Evolutionary conservation across 176 grass and related monocot genomes (phyloP), one percentile per base, ranked within the genome.

Genomic region (Aegilops bicornis): DNA sequence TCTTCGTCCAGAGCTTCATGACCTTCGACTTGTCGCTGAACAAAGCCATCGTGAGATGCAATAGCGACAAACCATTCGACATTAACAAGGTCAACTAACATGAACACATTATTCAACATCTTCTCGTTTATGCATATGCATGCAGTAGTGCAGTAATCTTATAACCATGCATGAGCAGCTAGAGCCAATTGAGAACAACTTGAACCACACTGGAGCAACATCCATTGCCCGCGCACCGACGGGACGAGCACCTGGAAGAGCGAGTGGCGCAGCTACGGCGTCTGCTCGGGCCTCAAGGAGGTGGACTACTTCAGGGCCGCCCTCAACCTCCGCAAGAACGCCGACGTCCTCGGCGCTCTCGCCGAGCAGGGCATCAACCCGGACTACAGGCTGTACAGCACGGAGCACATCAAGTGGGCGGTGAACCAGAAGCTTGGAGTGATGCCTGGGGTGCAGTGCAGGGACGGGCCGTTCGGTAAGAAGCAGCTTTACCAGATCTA

Each of bases 171-270:
- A 50, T 50, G 6, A 77, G 19, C 66, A 90, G 89, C 15, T 88
- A 1, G 29, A 74, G 13, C 42, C 54, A 37, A 79, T 88, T 10
- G 58, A 73, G 58, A 87, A 91, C 63, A 87, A 52, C 35, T 24
- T 91, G n/a, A 80, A 91, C 67, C 62, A 79, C 84, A 88, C 89
- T 88, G 86, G 86, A 78, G 25, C 77, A 91, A 85, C 77, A 47
- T 91, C 61, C 88, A 81, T 82, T 91, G 89, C 37, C 89, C 89
- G 8, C 39, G 77, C 37, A 91, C 72, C 31, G 58, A 91, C 77
- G 52, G 70, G 30, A 19, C 43, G 48, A 40, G 14, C 76, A 7
- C 50, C 1, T 91, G 86, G 86, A 91, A 67, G 77, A 81, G 63
- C 24, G 30, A 5, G 11, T 91, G 89, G 89, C 25, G 82, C 36